Base-by-base conservation (phyloP, 148 eudicot genomes). In the Talinum fruticosum region DNA sequence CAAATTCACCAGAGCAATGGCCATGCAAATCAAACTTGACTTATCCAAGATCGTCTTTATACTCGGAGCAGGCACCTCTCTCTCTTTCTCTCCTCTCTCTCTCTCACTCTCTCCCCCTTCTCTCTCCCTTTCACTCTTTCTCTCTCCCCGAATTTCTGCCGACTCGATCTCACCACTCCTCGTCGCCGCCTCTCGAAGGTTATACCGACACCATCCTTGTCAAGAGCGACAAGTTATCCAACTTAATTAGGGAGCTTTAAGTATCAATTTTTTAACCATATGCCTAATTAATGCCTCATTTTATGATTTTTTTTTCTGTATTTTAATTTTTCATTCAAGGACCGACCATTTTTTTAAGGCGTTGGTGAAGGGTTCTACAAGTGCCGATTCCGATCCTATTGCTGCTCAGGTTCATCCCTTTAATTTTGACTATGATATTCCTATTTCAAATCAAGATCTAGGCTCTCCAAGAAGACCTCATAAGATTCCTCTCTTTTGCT, bases 191-290 rank as follows among this genome's bases (percentile, higher is more conserved):
- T 8, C 30, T 57, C 21, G 76, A 34, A 95, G 98, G 98, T 35
- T 92, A 90, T 72, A 87, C 97, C 34, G 86, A 96, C 10, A 91
- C 97, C 33, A n/a, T 95, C 38, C 78, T 95, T 82, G 8, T 91
- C 24, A 86, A 86, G 82, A 88, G 92, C 59, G 89, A 87, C 2
- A 90, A 95, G 77, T 76, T 95, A 66, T 89, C 97, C 7, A 96
- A 95, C 75, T 35, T 95, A 1, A 75, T 95, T 69, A 92, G 88
- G 80, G 97, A 92, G 59, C 82, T 95, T 37, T 94, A 95, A 96
- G 98, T 94, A 79, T n/a, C n/a, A n/a, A n/a, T n/a, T n/a, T n/a
- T n/a, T n/a, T n/a, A n/a, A n/a, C n/a, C n/a, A n/a, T n/a, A n/a
- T n/a, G n/a, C n/a, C n/a, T n/a, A n/a, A n/a, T n/a, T 65, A 47